Evolutionary conservation across 2,329 filamentous ascomycete genomes (phyloP).

Genomic region (Phyllosticta citrichinensis): DNA sequence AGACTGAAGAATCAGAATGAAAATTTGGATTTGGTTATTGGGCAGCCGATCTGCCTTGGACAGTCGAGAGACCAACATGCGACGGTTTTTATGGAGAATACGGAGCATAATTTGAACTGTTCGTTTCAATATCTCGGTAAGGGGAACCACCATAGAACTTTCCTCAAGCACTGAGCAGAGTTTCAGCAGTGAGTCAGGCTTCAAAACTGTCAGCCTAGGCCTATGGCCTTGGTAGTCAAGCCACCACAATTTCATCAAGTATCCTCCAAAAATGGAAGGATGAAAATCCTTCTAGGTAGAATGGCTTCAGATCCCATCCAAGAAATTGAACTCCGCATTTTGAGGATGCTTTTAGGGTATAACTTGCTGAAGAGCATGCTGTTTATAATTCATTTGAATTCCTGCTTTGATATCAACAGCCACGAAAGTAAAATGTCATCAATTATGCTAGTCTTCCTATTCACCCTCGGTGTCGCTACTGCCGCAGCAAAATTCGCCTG

Average conservation of each 20-base stretch:
- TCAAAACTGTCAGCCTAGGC: too few species aligned
- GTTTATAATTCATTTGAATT: not conserved
- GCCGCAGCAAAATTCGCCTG: not conserved
- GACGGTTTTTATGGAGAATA: too few species aligned
- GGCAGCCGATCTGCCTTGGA: too few species aligned
- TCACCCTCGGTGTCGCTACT: not conserved
- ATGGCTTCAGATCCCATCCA: not conserved
- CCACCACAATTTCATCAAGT: not conserved
- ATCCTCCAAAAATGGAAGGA: not conserved
- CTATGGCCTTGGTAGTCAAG: not conserved
- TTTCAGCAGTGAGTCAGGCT: too few species aligned
- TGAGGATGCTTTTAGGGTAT: not conserved
- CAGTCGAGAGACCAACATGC: too few species aligned
- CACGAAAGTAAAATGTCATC: not conserved
- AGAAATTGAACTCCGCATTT: not conserved
- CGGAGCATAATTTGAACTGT: too few species aligned
- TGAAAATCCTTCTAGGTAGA: not conserved
- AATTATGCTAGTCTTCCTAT: not conserved
- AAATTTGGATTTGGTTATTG: too few species aligned
- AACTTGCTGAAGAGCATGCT: not conserved
- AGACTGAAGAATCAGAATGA: too few species aligned
- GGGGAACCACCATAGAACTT: too few species aligned
- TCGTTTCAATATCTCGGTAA: too few species aligned
- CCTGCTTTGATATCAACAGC: not conserved
- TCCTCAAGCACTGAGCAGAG: too few species aligned